phyloP scores from a whole-genome alignment of 371 early-diverging fungal genomes.

The Saksenaea vasiformis region DNA sequence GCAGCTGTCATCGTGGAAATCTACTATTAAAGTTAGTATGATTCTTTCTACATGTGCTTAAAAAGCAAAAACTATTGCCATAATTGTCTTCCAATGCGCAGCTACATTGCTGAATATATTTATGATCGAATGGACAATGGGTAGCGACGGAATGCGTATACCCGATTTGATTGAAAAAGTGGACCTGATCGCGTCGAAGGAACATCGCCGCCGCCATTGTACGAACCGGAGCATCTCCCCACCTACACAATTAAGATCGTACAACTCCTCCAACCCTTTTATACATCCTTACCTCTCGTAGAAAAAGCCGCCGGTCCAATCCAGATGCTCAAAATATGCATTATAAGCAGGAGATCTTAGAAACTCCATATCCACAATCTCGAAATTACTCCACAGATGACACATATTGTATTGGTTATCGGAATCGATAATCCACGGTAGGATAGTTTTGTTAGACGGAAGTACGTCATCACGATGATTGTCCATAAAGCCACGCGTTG shows the following conservation, averaged over 20 bases:
- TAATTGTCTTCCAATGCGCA: slow-evolving; percentile 31
- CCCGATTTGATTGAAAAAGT: slow-evolving; percentile 90
- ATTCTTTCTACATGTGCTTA: neutral
- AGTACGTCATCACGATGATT: slow-evolving; percentile 30
- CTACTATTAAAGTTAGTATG: slow-evolving; percentile 13
- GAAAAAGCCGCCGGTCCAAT: slow-evolving; percentile 88
- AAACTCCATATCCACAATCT: slow-evolving; percentile 77
- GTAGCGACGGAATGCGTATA: slow-evolving; percentile 66
- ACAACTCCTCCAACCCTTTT: neutral
- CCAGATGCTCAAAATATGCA: slow-evolving; percentile 80
- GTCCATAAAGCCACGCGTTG: slow-evolving; percentile 57
- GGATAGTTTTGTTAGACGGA: slow-evolving; percentile 23
- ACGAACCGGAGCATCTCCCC: slow-evolving; percentile 57
- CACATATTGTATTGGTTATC: slow-evolving; percentile 59
- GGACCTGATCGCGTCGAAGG: slow-evolving; percentile 73
- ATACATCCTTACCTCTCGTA: slow-evolving; percentile 73
- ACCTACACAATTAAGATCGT: slow-evolving; percentile 83
- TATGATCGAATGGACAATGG: slow-evolving; percentile 38
- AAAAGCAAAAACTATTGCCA: slow-evolving; percentile 19
- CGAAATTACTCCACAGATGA: slow-evolving; percentile 75
- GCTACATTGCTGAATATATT: slow-evolving; percentile 26
- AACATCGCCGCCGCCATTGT: slow-evolving; percentile 89
- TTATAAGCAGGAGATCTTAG: slow-evolving; percentile 73
- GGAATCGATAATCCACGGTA: slow-evolving; percentile 30
- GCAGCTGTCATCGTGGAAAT: slow-evolving; percentile 34